Base-by-base conservation (phyloP, 495 filamentous ascomycete species). In the Penicillium dipodomyicola region DNA sequence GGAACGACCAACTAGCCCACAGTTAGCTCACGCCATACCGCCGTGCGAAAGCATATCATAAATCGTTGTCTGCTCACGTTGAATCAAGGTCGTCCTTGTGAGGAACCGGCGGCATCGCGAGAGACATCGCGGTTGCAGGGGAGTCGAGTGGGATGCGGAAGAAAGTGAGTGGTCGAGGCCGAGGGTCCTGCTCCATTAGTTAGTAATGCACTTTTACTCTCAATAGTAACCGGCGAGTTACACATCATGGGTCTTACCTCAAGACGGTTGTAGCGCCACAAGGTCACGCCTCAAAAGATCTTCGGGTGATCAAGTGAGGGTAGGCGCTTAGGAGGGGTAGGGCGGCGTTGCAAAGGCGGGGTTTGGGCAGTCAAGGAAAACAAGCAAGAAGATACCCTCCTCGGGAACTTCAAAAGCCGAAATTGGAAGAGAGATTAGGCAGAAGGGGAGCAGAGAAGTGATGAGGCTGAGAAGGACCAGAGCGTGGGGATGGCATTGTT, bases 21-120 rank as follows among this genome's bases (percentile, higher is more conserved):
- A 46, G 42, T 72, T 57, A 68, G 67, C 40, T 27, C 19, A 9
- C 29, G 1, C 35, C 14, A 6, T 41, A 40, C 14, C 14, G 8
- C 12, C 25, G 27, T 14, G 5, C 22, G 5, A 3, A 3, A 20
- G 22, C 39, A 23, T 2, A 22, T 42, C 4, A 11, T 9, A 2
- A 12, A 4, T 10, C 15, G 14, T 27, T 17, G 25, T 17, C 15
- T 35, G 84, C 89, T 74, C 76, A 92, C 89, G 91, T 96, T 72
- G 84, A 84, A 29, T 82, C 81, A 57, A 96, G 80, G 72, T 95
- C 91, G 74, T 96, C 91, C 77, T 86, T 87, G 63, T 87, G 86
- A 52, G 89, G 88, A 37, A 78, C 65, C 51, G 74, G 72, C 3
- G 71, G 71, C 57, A 76, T 71, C n/a, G 69, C 41, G 39, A 64